Percentiles rank a stretch among this genome's conserved stretches.
These are phyloP conservation scores for Fagus sylvatica DNA, from an alignment of 306 rosid genomes.

Conservation along the genomic window DNA sequence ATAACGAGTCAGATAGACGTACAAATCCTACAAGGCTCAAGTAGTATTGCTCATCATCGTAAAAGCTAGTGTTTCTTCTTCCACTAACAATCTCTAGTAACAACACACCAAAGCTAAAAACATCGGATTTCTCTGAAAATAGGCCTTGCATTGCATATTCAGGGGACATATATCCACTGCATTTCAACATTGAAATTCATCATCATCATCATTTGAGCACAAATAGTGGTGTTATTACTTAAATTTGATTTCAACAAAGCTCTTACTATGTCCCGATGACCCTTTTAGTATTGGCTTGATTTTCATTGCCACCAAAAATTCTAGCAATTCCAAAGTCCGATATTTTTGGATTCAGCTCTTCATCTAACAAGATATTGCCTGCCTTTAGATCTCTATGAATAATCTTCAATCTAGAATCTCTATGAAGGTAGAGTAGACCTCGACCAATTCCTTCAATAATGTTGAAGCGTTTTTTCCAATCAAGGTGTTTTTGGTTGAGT, in stretches of 20 bases:
- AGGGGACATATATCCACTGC: conserved; percentile 40
- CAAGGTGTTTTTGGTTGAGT: not conserved
- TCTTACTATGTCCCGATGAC: conserved; percentile 43
- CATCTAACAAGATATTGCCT: conserved; percentile 39
- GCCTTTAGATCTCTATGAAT: conserved; percentile 41
- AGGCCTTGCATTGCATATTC: conserved; percentile 40
- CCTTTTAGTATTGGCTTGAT: conserved; percentile 38
- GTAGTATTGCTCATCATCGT: conserved; percentile 14
- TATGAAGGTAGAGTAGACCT: conserved; percentile 36
- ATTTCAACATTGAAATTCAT: not conserved
- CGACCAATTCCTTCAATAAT: conserved; percentile 39
- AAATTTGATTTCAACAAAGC: not conserved
- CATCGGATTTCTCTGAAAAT: conserved; percentile 39
- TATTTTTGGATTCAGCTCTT: conserved; percentile 37
- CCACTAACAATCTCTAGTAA: conserved; percentile 36
- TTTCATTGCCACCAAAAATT: conserved; percentile 22
- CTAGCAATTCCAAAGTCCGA: conserved; percentile 39
- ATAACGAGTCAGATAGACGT: not conserved
- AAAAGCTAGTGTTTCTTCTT: conserved; percentile 35
- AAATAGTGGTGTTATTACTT: not conserved
- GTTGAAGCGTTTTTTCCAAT: conserved; percentile 31
- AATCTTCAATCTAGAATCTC: conserved; percentile 38
- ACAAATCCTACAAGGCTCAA: conserved; percentile 42
- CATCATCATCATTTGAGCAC: not conserved
- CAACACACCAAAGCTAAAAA: conserved; percentile 38